These are phyloP conservation scores for Mortierella sp. DNA, from an alignment of 371 early-diverging fungal species.

Conservation along the genomic window DNA sequence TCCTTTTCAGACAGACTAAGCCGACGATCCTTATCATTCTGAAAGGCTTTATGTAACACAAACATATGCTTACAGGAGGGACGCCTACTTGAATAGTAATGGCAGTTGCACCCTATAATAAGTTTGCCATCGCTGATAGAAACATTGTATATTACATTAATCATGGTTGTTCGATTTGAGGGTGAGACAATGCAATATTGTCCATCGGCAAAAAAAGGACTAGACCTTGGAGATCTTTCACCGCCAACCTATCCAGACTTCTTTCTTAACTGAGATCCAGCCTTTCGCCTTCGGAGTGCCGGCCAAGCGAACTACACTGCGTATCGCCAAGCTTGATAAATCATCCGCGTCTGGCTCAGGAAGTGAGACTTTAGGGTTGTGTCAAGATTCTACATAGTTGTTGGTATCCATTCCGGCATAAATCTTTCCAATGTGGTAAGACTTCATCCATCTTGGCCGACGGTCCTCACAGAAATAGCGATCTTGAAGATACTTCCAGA, in stretches of 20 bases:
- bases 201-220: background rate
- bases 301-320: background rate
- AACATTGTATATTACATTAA: too few relatives aligned
- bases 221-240: background rate
- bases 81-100: background rate
- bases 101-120: background rate
- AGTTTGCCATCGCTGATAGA: background rate
- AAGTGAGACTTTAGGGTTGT: constrained; percentile 26
- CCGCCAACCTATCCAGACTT: background rate
- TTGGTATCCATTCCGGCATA: constrained; percentile 36
- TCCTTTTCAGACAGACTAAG: too few relatives aligned
- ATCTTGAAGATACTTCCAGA: background rate
- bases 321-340: background rate
- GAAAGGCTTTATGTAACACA: background rate
- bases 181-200: background rate
- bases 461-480: background rate
- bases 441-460: background rate
- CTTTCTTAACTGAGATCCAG: background rate
- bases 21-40: background rate
- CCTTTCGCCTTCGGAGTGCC: background rate
- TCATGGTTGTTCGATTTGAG: too few relatives aligned
- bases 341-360: background rate
- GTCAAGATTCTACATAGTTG: constrained; percentile 36
- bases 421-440: background rate
- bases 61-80: background rate